Conservation (phyloP, 768 basidiomycete species). For the Leccinum variicolor region DNA sequence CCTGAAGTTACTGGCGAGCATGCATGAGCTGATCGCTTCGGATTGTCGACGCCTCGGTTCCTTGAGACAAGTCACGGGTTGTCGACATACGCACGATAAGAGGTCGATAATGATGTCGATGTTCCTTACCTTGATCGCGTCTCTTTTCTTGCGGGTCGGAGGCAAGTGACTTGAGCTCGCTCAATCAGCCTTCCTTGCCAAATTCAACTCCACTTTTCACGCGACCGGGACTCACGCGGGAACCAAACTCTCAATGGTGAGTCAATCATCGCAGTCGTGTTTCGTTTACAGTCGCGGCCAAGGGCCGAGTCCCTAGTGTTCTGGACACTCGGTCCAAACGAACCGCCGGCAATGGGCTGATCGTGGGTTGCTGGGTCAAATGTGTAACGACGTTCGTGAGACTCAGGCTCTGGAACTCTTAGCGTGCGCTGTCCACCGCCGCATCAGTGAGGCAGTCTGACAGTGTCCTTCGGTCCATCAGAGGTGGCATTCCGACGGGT, state of each 20-base stretch:
- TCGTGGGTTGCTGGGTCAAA: not conserved
- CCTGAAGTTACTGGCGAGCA: not conserved
- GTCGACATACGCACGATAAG: not conserved
- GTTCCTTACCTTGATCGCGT: not conserved
- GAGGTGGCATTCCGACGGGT: slow-evolving; percentile 1
- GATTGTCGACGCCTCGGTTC: slow-evolving; percentile 6
- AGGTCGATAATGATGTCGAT: not conserved
- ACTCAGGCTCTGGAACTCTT: not conserved
- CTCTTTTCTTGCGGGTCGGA: not conserved
- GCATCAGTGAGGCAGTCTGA: not conserved
- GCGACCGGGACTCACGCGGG: slow-evolving; percentile 2
- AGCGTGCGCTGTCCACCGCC: not conserved
- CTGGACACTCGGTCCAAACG: not conserved
- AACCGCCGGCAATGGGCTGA: not conserved
- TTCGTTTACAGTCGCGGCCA: not conserved
- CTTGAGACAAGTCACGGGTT: slow-evolving; percentile 15
- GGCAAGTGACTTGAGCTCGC: not conserved
- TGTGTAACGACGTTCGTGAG: not conserved
- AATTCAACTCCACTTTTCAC: slow-evolving; percentile 10
- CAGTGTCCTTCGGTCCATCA: not conserved
- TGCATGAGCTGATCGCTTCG: slow-evolving; percentile 12
- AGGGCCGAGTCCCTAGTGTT: not conserved
- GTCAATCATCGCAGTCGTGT: no score
- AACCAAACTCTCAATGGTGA: not conserved
- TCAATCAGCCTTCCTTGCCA: not conserved